A percentile compares a stretch with the other conserved stretches of the same genome.
Evolutionary conservation across 1,284 basidiomycete genomes (phyloP).

Genomic region (Sphaerobolus stellatus): DNA sequence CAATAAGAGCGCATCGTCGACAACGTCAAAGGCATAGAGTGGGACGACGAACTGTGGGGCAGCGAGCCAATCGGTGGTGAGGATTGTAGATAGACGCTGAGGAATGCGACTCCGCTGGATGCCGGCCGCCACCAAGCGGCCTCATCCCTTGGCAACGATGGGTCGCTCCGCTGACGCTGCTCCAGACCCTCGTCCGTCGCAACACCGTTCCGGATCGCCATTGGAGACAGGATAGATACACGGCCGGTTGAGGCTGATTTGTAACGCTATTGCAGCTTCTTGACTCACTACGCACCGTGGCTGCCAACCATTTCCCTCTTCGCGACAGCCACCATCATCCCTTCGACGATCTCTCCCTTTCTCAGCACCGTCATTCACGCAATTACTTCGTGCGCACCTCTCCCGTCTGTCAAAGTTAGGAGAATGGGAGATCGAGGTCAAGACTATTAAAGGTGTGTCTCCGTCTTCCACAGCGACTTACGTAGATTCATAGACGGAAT

Average conservation of each 20-base stretch:
- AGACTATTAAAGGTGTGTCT: conserved; percentile 1
- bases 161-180: conserved; percentile 10
- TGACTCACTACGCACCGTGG: conserved; percentile 3
- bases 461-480: background rate
- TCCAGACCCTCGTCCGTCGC: conserved; percentile 8
- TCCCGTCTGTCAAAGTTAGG: too few relatives aligned
- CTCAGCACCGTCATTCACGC: conserved; percentile 10
- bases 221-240: background rate
- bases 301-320: background rate
- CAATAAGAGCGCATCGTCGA: too few relatives aligned
- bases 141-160: conserved; percentile 12
- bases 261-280: too few relatives aligned
- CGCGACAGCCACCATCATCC: background rate
- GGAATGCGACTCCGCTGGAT: too few relatives aligned
- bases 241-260: background rate
- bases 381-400: conserved; percentile 4
- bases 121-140: too few relatives aligned
- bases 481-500: background rate
- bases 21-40: too few relatives aligned
- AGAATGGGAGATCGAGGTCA: conserved; percentile 12
- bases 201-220: background rate
- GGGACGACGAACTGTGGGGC: too few relatives aligned
- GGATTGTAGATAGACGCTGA: too few relatives aligned
- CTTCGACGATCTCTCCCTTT: conserved; percentile 4
- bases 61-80: too few relatives aligned